Evolutionary conservation across 2,329 filamentous ascomycete genomes (phyloP), one percentile per base, ranked within the genome.

Genomic region (Elsinoe batatas): DNA sequence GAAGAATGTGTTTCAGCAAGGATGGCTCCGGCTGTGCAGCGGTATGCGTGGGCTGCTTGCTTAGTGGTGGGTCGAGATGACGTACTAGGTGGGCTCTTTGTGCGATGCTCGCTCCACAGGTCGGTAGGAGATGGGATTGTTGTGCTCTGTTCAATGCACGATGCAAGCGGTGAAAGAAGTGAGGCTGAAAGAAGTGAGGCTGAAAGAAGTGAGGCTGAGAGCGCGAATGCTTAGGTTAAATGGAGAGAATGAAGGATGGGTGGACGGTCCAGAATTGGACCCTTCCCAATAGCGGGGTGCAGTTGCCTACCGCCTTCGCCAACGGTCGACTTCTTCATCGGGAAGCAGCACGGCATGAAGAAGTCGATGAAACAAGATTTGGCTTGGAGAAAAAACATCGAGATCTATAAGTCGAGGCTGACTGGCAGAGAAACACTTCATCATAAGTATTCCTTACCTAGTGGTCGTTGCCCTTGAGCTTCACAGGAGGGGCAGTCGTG

Each of bases 231-330:
- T 33, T 30, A 51, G 47, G 47, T 51, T 51, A 51, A 37, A 51
- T 51, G 47, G 32, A 38, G 47, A 15, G 33, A 38, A 51, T 12
- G 47, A 33, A 51, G 30, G 15, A 18, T 13, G 18, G 40, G 40
- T 11, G 37, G 32, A 37, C 47, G 47, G 32, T 36, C 47, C 47
- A 51, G 47, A 51, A 33, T 51, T 11, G 33, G 47, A 26, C 32
- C 47, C 47, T 38, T 33, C 13, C 32, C 47, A 51, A 51, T 51
- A 51, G 47, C 47, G 47, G 47, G 47, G 47, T 51, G 47, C 47
- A 51, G 47, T 33, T 51, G 47, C 47, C 47, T 11, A 33, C 47
- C 36, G 13, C 47, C 15, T 44, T 22, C 18, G 40, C 17, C 40
- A 44, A 44, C 40, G 40, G 40, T 44, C 40, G 26, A 22, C 20